Conservation (phyloP, 2,329 filamentous ascomycete genomes). For the Coleophoma eucalyptorum region DNA sequence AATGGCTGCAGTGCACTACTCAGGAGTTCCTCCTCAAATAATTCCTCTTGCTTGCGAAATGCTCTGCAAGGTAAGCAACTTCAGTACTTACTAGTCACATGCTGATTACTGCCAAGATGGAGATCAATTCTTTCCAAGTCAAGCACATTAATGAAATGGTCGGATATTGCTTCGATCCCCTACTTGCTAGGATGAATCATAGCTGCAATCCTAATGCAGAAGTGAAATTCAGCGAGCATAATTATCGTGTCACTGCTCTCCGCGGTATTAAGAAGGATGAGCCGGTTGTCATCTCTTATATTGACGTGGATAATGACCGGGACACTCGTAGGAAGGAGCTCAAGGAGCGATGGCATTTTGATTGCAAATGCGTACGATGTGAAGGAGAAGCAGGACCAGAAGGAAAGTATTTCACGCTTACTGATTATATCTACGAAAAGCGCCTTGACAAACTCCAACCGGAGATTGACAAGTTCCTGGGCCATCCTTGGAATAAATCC, state of each 20-base stretch:
- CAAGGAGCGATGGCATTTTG: conserved; percentile 20
- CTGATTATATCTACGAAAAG: no score
- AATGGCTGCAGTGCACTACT: not conserved
- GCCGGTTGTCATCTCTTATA: conserved; percentile 59
- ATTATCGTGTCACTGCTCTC: conserved; percentile 47
- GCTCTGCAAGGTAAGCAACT: not conserved
- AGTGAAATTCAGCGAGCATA: conserved; percentile 50
- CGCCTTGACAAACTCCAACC: no score
- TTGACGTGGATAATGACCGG: conserved; percentile 37
- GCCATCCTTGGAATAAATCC: no score
- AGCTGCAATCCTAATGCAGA: conserved; percentile 58
- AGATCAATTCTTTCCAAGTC: conserved; percentile 59
- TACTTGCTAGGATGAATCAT: conserved; percentile 51
- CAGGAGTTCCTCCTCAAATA: not conserved
- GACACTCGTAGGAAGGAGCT: conserved; percentile 11
- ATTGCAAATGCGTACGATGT: conserved; percentile 20
- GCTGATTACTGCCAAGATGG: conserved; percentile 32
- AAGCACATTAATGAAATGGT: conserved; percentile 47
- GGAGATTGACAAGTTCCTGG: no score
- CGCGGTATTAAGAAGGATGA: conserved; percentile 44
- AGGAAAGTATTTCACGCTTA: no score
- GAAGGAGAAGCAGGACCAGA: not conserved
- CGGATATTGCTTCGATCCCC: conserved; percentile 53
- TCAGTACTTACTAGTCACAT: no score
- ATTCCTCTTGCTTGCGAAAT: not conserved